Evolutionary conservation across 768 basidiomycete species (phyloP), one percentile per base, ranked within the genome.

Genomic region (Russula lepida): DNA sequence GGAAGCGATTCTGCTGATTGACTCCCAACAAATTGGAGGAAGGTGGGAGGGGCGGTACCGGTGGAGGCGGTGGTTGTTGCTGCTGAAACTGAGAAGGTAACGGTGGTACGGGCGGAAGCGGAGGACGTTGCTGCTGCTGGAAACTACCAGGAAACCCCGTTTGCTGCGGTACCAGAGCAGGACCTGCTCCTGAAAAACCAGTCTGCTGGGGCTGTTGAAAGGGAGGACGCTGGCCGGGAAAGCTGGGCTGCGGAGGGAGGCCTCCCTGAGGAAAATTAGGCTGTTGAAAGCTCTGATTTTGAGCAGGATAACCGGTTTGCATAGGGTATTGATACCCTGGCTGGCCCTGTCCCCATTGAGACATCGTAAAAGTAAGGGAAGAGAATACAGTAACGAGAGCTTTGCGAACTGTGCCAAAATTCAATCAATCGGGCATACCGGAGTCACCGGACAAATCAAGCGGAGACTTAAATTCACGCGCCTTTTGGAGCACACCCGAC

Each of bases 271-370:
- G 79, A 58, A 78, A 78, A 59, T 59, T 64, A 11, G 70, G 72
- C 43, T 76, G 75, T 59, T 77, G 74, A 41, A 67, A 66, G 17
- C 71, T 74, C 66, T 77, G 76, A 55, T 78, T 78, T 62, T 82
- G 82, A 28, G 74, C 73, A 58, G 76, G 71, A 71, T 80, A 85
- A 15, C 86, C 88, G 3, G 88, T 87, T 66, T 87, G 87, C 71
- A 85, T 75, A 33, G 89, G 84, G 69, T 87, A 85, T 73, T 90
- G 88, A 68, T 77, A 85, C 37, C 83, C 82, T 25, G 79, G 80
- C 71, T 84, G 86, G 55, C 78, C 79, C 69, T 83, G 82, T 43
- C 78, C 79, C 87, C 89, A 91, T 74, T 89, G 88, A 68, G 87
- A 82, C 89, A 91, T 90, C 70, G 68, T 76, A 69, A 58, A 54